Base-by-base conservation (phyloP, 768 basidiomycete species). In the Coprinellus aureogranulatus region DNA sequence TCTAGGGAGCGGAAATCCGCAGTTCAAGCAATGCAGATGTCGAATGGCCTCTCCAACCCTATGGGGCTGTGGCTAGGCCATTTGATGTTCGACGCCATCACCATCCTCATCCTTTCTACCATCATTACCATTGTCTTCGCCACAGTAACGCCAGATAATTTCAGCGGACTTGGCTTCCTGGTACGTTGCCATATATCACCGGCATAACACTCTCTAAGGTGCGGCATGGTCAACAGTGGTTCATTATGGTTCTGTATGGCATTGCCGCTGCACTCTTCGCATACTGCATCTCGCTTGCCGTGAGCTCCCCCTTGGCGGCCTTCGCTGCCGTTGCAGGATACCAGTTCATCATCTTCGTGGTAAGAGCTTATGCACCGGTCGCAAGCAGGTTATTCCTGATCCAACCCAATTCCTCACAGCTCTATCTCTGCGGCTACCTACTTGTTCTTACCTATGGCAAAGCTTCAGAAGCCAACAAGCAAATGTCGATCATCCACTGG, bases 21-120 rank as follows among this genome's bases (percentile, higher is more conserved):
- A 2, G 87, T 92, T 0, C 88, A 91, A 66, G 87, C 89, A 2
- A 92, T 92, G 87, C 90, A 92, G 64, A 74, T 88, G 34, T 88
- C 87, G 34, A 90, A 92, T 67, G 90, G 90, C 1, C 69, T 91
- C 26, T 78, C 84, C 1, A 77, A 90, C 63, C 85, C 88, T 20
- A 68, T 84, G 48, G 88, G 87, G 2, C 73, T 92, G 44, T 90
- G 89, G 88, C 72, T 92, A 2, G 90, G 90, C 2, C 90, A 92
- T 69, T 76, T 91, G 16, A 72, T 88, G 65, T 90, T 88, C 68
- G 90, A 92, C 64, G 77, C 82, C 8, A 77, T 88, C 10, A 79
- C 82, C 58, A 78, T 81, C 3, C 61, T 86, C 16, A 69, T 87
- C n/a, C 67, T 83, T 22, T 78, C 89, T 1, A 87, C 87, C 1